A percentile compares a stretch with the other conserved stretches of the same genome.
phyloP scores from a whole-genome alignment of 345 rosid species.

The Litchi chinensis region DNA sequence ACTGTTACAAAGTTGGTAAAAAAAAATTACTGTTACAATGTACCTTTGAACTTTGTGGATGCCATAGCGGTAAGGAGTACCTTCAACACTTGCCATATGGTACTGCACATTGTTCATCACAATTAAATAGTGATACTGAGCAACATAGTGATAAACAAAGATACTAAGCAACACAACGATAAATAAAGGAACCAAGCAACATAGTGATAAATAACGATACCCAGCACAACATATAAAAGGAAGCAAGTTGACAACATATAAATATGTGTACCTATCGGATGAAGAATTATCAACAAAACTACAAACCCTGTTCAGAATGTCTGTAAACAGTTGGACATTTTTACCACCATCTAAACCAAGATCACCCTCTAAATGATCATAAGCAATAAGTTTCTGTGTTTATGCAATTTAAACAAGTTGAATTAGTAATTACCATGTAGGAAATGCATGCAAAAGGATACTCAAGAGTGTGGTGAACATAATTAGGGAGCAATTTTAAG shows the following conservation, averaged over 20 bases:
- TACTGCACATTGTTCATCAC: conserved; percentile 58
- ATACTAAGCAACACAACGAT: no score
- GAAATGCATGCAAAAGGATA: no score
- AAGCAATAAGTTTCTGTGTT: conserved; percentile 91
- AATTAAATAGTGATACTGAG: conserved; percentile 31
- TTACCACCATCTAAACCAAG: conserved; percentile 94
- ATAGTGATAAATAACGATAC: no score
- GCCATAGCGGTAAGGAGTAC: conserved; percentile 96
- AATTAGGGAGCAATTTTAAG: no score
- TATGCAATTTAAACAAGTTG: conserved; percentile 28
- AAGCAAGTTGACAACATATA: no score
- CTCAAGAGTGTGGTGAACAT: no score
- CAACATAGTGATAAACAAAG: conserved; percentile 2
- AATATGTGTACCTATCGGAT: no score
- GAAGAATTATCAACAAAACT: no score
- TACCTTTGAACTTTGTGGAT: conserved; percentile 93
- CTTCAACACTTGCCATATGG: conserved; percentile 89
- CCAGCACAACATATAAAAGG: no score
- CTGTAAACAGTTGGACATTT: conserved; percentile 78
- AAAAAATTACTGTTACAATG: conserved; percentile 20
- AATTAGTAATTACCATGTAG: no score
- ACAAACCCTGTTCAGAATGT: conserved; percentile 89
- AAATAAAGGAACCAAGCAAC: no score
- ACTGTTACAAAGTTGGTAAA: conserved; percentile 24
- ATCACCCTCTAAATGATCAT: conserved; percentile 96